Percentiles rank a stretch among this genome's conserved stretches.
Conservation (phyloP, 2,329 filamentous ascomycete species). For the Colletotrichum spinosum region DNA sequence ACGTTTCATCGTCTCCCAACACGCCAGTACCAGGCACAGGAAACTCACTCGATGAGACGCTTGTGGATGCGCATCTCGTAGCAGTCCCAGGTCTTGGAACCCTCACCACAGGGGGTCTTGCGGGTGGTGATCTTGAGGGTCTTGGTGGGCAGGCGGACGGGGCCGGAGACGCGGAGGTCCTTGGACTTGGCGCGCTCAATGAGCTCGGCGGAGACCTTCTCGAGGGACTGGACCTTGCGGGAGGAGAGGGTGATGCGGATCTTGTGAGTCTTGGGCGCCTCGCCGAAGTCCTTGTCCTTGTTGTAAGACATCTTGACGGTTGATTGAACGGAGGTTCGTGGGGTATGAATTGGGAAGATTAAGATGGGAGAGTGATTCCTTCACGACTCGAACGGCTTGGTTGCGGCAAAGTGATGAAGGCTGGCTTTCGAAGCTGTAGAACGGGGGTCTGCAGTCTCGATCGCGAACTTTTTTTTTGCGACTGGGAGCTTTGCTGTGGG, state of each 20-base stretch:
- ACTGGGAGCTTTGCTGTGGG: constrained; percentile 3
- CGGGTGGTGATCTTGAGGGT: constrained; percentile 96
- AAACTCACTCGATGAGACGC: constrained; percentile 88
- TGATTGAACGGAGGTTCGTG: constrained; percentile 36
- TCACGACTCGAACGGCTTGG: constrained; percentile 84
- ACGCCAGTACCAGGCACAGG: neutral
- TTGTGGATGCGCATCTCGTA: constrained; percentile 99
- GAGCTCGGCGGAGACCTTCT: constrained; percentile 98
- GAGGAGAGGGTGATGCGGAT: constrained; percentile 87
- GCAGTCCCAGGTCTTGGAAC: constrained; percentile 99
- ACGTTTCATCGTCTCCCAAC: neutral
- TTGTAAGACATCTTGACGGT: constrained; percentile 85
- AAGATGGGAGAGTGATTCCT: constrained; percentile 53
- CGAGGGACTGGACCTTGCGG: constrained; percentile 93
- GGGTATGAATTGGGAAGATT: constrained; percentile 23
- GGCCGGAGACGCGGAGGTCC: constrained; percentile 92
- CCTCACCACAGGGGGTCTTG: constrained; percentile 99
- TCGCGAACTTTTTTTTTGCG: constrained; percentile 38
- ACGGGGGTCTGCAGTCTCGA: neutral
- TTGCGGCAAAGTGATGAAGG: constrained; percentile 88
- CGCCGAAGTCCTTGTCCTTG: constrained; percentile 96
- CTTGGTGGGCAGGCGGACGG: constrained; percentile 98
- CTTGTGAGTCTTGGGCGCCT: constrained; percentile 95
- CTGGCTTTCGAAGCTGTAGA: constrained; percentile 40
- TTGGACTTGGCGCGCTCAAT: constrained; percentile 99